Conservation (phyloP, 192 early-diverging fungal species). For the Gigaspora rosea region DNA sequence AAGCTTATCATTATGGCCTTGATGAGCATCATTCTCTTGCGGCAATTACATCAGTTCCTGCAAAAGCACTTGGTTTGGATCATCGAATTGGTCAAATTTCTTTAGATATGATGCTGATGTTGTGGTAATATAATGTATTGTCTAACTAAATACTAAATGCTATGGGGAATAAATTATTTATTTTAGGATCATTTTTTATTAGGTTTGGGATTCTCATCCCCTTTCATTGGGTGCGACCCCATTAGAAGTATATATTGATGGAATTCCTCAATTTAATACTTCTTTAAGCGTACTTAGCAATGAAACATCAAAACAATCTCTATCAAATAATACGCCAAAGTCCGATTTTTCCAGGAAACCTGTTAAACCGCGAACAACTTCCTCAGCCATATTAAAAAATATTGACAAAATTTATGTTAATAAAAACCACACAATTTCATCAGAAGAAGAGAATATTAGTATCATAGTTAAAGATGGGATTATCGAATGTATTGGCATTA, state of each 20-base stretch:
- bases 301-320: neutral
- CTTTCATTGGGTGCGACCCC: conserved; percentile 73
- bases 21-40: conserved; percentile 56
- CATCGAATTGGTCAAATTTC: conserved; percentile 67
- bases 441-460: conserved; percentile 30
- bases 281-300: neutral
- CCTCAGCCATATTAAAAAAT: conserved; percentile 44
- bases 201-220: conserved; percentile 73
- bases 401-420: conserved; percentile 40
- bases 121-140: conserved; percentile 37
- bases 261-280: conserved; percentile 58
- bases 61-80: conserved; percentile 64
- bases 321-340: too few species aligned
- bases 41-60: conserved; percentile 72
- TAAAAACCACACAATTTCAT: neutral
- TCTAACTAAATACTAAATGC: too few species aligned
- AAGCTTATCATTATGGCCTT: conserved; percentile 72
- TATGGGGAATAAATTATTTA: too few species aligned
- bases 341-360: too few species aligned
- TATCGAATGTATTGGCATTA: conserved; percentile 37
- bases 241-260: conserved; percentile 74
- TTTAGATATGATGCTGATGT: conserved; percentile 76
- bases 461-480: conserved; percentile 39
- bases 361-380: too few species aligned
- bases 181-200: too few species aligned